These are phyloP conservation scores for Tulasnella sp. DNA, from an alignment of 768 basidiomycete species.

Conservation along the genomic window DNA sequence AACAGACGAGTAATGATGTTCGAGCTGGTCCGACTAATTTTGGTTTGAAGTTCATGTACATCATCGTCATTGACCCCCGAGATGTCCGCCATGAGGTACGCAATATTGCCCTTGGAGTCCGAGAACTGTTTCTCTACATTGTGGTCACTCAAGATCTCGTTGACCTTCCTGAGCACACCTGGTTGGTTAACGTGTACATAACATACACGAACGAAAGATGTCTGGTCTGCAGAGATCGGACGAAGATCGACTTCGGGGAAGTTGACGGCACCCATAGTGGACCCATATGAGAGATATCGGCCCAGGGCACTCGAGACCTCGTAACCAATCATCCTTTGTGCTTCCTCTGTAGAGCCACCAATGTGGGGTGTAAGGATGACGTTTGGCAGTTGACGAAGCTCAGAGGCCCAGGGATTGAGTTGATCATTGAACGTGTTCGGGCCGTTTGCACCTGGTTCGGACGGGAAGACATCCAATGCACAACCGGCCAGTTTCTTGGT, in stretches of 20 bases:
- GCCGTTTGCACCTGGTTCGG: constrained; percentile 87
- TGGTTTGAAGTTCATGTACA: constrained; percentile 60
- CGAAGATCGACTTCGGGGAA: constrained; percentile 98
- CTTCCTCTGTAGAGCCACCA: constrained; percentile 97
- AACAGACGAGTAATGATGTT: constrained; percentile 87
- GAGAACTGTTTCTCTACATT: constrained; percentile 99
- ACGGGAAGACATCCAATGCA: constrained; percentile 88
- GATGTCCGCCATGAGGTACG: constrained; percentile 96
- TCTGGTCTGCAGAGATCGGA: constrained; percentile 74
- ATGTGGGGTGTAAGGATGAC: constrained; percentile 97
- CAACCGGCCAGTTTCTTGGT: constrained; percentile 83
- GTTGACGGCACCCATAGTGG: constrained; percentile 87
- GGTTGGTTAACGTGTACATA: constrained; percentile 93
- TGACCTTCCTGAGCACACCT: constrained; percentile 88
- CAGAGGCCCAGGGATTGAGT: constrained; percentile 71
- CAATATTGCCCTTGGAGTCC: constrained; percentile 87
- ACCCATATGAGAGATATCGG: constrained; percentile 86
- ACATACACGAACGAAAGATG: constrained; percentile 74
- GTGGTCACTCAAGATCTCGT: constrained; percentile 85
- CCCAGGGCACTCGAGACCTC: constrained; percentile 78
- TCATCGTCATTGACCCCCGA: constrained; percentile 74
- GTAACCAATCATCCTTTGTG: constrained; percentile 91
- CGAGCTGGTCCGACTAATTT: constrained; percentile 63
- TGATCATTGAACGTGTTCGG: constrained; percentile 69
- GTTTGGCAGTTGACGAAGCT: constrained; percentile 67